phyloP scores from a whole-genome alignment of 345 rosid genomes.

The Salix dunnii region DNA sequence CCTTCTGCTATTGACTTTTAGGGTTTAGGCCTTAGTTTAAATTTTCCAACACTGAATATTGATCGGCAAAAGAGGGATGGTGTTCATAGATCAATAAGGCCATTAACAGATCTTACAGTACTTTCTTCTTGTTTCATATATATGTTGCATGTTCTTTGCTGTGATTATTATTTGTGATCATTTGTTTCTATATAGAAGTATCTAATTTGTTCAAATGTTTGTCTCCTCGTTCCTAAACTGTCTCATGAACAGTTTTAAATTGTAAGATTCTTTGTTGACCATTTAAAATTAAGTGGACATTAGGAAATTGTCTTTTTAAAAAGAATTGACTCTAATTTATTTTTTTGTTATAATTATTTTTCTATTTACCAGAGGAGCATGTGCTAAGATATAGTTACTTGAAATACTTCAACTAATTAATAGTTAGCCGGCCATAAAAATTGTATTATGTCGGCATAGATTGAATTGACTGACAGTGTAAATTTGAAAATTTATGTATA shows the following conservation, averaged over 20 bases:
- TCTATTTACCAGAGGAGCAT: too few species aligned
- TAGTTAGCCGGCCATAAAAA: too few species aligned
- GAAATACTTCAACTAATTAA: too few species aligned
- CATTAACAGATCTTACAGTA: neutral
- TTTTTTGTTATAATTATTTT: too few species aligned
- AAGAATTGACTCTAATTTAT: too few species aligned
- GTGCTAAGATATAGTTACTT: too few species aligned
- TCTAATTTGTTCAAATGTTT: neutral
- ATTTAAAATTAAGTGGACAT: neutral
- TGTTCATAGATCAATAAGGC: slow-evolving; percentile 10
- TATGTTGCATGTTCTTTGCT: neutral
- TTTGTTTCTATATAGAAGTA: too few species aligned
- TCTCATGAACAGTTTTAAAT: neutral
- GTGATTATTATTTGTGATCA: neutral
- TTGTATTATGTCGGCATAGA: too few species aligned
- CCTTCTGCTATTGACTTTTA: slow-evolving; percentile 24
- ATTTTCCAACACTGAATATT: neutral
- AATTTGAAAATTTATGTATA: neutral
- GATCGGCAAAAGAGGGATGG: neutral
- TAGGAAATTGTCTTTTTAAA: neutral
- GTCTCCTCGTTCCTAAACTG: neutral
- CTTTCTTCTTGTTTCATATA: neutral
- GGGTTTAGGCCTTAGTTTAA: neutral
- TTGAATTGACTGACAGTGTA: too few species aligned
- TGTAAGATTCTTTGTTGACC: neutral